Evolutionary conservation across 768 basidiomycete genomes (phyloP).

Genomic region (Boletus vinaceobasis): DNA sequence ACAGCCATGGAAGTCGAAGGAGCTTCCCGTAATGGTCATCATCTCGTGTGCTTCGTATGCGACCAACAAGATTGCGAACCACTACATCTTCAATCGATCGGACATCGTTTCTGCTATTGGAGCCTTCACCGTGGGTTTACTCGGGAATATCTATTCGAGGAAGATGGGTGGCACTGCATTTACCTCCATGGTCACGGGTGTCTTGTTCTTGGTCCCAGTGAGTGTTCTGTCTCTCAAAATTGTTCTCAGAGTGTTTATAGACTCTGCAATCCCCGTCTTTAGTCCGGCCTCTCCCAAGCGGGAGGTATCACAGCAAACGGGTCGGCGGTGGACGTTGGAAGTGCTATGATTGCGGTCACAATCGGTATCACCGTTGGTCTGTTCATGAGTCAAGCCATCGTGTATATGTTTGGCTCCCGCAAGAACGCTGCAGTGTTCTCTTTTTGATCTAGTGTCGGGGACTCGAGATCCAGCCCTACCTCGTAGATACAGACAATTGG

Average conservation of each 20-base stretch:
- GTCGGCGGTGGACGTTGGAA: conserved; percentile 78
- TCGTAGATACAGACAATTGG: conserved; percentile 3
- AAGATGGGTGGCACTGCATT: conserved; percentile 84
- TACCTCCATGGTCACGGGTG: conserved; percentile 87
- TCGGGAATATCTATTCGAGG: conserved; percentile 80
- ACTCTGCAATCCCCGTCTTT: conserved; percentile 1
- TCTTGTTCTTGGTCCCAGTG: conserved; percentile 83
- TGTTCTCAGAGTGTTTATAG: neutral
- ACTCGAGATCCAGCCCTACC: neutral
- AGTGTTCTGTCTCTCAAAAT: conserved; percentile 28
- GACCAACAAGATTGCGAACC: conserved; percentile 79
- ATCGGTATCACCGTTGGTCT: conserved; percentile 88
- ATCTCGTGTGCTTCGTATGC: conserved; percentile 80
- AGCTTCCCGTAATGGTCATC: conserved; percentile 78
- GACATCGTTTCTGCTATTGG: conserved; percentile 85
- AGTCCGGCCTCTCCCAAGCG: conserved; percentile 85
- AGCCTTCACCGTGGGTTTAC: conserved; percentile 73
- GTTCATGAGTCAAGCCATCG: conserved; percentile 83
- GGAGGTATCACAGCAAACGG: conserved; percentile 82
- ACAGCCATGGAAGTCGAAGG: conserved; percentile 68
- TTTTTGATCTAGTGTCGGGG: conserved; percentile 42
- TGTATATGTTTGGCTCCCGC: conserved; percentile 80
- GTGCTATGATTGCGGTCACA: conserved; percentile 85
- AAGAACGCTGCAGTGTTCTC: conserved; percentile 87
- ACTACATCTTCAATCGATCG: conserved; percentile 80